Base-by-base conservation (phyloP, 208 protist species). In the Leishmania martiniquensis region DNA sequence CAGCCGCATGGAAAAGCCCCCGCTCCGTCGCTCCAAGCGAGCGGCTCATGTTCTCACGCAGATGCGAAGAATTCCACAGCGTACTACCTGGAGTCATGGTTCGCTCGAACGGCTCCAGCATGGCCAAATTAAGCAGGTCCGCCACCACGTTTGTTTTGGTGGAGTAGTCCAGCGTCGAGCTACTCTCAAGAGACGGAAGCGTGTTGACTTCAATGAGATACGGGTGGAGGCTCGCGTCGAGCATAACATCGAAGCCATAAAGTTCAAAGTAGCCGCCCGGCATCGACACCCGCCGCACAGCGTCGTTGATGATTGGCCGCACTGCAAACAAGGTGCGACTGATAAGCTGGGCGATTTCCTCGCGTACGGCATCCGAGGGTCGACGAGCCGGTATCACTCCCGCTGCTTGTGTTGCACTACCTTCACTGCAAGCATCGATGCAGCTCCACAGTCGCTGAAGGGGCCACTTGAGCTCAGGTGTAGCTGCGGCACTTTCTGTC, bases 151-250 rank as follows among this genome's bases (percentile, higher is more conserved):
- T 95, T 3, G 85, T 94, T 74, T 98, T 98, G 7, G 94, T 90
- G 10, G 85, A 73, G 77, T 98, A 95, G 79, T 98, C 96, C 54
- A 98, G 89, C 4, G 85, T 4, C 34, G 92, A 96, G 76, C 88
- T 95, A 81, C 93, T 97, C 70, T 94, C 91, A 45, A 98, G 87
- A 9, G 95, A 97, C 1, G 96, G 96, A 47, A 98, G 75, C 55
- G 95, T 97, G 85, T 98, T 98, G 29, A 98, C 93, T 69, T 98
- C 96, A 34, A 98, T 85, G 17, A 98, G 86, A 65, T 82, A 91
- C 10, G 95, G 93, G 4, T 85, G 84, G n/a, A 95, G 82, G 17
- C 89, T 57, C 39, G 77, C 76, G 59, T 97, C 93, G 5, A 98
- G 77, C 91, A 98, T 96, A 25, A 98, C 84, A 66, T 98, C 96